Base-by-base conservation (phyloP, 2,329 filamentous ascomycete species). In the Aspergillus brasiliensis region DNA sequence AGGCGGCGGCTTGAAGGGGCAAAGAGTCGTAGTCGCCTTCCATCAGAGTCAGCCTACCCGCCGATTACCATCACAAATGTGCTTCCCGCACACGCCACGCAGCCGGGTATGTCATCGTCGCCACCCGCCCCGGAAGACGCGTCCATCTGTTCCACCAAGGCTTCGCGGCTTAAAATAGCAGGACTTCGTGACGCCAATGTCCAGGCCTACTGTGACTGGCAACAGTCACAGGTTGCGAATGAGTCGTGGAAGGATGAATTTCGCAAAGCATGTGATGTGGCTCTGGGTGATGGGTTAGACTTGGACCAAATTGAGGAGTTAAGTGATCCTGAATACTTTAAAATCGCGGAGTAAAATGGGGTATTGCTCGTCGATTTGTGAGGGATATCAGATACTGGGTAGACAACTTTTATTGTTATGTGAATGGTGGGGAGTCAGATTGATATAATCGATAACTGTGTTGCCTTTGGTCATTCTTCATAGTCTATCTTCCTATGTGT, bases 221-320 rank as follows among this genome's bases (percentile, higher is more conserved):
- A n/a, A n/a, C n/a, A 1, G 27, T 27, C 27, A 27, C 27, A 27
- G 1, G 27, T 27, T 27, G 27, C 27, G 27, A 27, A 27, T 27
- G 27, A 27, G 5, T 40, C 63, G 1, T 58, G 61, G 4, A 65
- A 65, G 38, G 62, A 55, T 15, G 23, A 59, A 34, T 63, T 63
- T 52, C 55, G 58, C 13, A 27, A 56, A 28, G 64, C 53, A 21
- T 59, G 49, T 25, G 53, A 61, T 58, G 42, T 63, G 23, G 51
- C 54, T 47, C 56, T 66, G 1, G 51, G 55, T 8, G 57, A 65
- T 47, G 47, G 59, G 37, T 27, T 27, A 27, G 25, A 27, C 25
- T 27, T 27, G 5, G 51, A 54, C 51, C 51, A 40, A 17, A 54
- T 54, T 31, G 34, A 54, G n/a, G 38, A 42, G 27, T 34, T 54